Conservation (phyloP, 2,329 filamentous ascomycete species). For the Escovopsis sp. region DNA sequence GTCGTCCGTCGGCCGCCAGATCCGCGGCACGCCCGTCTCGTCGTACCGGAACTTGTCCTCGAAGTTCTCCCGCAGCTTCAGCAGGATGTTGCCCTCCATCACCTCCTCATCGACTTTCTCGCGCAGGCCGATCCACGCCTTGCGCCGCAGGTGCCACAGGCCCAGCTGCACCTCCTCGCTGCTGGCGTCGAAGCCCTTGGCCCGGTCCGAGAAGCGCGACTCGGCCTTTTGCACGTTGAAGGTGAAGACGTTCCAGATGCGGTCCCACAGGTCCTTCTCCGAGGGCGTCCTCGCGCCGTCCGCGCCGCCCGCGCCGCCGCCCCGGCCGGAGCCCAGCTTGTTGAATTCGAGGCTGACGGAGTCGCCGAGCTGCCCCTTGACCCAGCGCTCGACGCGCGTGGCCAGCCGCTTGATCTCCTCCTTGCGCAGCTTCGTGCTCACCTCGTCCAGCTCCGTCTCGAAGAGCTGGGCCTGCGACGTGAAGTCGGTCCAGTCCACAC, state of each 20-base stretch:
- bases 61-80: slow-evolving; percentile 95
- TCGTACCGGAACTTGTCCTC: slow-evolving; percentile 99
- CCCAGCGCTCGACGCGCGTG: slow-evolving; percentile 84
- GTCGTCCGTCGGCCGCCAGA: slow-evolving; percentile 93
- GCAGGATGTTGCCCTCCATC: slow-evolving; percentile 88
- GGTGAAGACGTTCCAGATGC: slow-evolving; percentile 78
- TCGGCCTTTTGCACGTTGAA: slow-evolving; percentile 76
- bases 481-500: slow-evolving; percentile 78
- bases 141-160: slow-evolving; percentile 79
- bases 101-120: slow-evolving; percentile 93
- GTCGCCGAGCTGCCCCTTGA: slow-evolving; percentile 73
- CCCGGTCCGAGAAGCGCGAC: slow-evolving; percentile 68
- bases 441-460: slow-evolving; percentile 80
- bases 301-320: slow-evolving; percentile 67
- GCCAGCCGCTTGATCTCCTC: slow-evolving; percentile 93
- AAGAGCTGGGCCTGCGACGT: slow-evolving; percentile 65
- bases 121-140: slow-evolving; percentile 83
- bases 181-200: slow-evolving; percentile 85
- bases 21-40: slow-evolving; percentile 80
- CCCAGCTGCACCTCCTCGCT: slow-evolving; percentile 84
- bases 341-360: slow-evolving; percentile 90
- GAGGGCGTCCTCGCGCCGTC: slow-evolving; percentile 53
- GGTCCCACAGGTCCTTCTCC: slow-evolving; percentile 89
- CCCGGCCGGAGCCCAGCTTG: slow-evolving; percentile 78
- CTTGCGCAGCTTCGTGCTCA: slow-evolving; percentile 69